Evolutionary conservation across 768 basidiomycete genomes (phyloP).

Genomic region (Boletus fagicola): DNA sequence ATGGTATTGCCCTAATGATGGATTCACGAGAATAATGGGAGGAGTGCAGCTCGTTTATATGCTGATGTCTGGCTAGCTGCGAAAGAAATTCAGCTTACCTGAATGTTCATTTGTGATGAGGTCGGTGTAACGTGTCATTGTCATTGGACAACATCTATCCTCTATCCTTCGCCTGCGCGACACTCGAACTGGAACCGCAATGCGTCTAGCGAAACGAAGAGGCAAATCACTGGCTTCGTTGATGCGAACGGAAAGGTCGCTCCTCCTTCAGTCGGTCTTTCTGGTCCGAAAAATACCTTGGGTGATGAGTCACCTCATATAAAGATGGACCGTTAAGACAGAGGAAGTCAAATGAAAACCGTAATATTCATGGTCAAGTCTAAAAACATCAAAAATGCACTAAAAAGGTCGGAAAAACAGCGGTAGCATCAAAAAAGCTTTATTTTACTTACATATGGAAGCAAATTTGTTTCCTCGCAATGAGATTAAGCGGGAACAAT

Average conservation of each 20-base stretch:
- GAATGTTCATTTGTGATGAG: too few relatives aligned
- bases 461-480: background rate
- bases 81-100: too few relatives aligned
- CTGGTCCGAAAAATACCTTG: background rate
- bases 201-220: too few relatives aligned
- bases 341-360: background rate
- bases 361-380: background rate
- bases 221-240: background rate
- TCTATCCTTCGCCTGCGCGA: background rate
- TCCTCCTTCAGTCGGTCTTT: background rate
- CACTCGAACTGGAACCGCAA: background rate
- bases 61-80: too few relatives aligned
- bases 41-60: too few relatives aligned
- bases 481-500: background rate
- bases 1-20: too few relatives aligned
- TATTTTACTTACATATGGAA: constrained; percentile 1
- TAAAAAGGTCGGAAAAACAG: background rate
- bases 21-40: too few relatives aligned
- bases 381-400: background rate
- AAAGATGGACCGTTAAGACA: background rate
- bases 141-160: too few relatives aligned
- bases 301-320: background rate
- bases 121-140: too few relatives aligned
- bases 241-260: background rate
- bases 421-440: background rate